Percentiles rank a stretch among this genome's conserved stretches.
phyloP scores from a whole-genome alignment of 768 basidiomycete genomes.

The Cytidiella melzeri region DNA sequence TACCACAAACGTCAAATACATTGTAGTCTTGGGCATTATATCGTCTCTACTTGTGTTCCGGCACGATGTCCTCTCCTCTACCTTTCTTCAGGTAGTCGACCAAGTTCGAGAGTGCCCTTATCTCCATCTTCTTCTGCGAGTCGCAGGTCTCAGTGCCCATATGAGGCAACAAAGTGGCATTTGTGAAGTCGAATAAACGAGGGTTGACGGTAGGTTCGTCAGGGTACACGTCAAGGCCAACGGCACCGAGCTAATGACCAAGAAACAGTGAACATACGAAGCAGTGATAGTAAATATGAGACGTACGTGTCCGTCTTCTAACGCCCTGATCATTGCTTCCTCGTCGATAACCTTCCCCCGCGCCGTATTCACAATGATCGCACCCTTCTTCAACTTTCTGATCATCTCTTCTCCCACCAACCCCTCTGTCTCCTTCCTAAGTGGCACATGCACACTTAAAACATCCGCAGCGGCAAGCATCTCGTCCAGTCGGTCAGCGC shows the following conservation, averaged over 20 bases:
- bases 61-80: constrained; percentile 58
- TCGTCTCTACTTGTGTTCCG: constrained; percentile 34
- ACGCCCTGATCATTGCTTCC: constrained; percentile 74
- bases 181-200: constrained; percentile 67
- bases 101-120: constrained; percentile 74
- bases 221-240: constrained; percentile 82
- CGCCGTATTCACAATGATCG: constrained; percentile 80
- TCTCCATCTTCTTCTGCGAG: constrained; percentile 75
- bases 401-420: constrained; percentile 74
- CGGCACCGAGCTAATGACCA: constrained; percentile 55
- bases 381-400: constrained; percentile 66
- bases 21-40: not conserved
- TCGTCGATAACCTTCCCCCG: constrained; percentile 87
- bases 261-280: constrained; percentile 7
- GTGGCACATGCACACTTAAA: constrained; percentile 81
- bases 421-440: constrained; percentile 65
- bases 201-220: constrained; percentile 80
- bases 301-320: constrained; percentile 84
- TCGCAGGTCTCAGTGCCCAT: constrained; percentile 88
- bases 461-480: constrained; percentile 73
- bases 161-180: constrained; percentile 82
- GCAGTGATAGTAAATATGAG: not conserved
- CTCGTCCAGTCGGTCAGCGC: constrained; percentile 46
- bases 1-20: no score
- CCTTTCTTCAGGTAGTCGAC: constrained; percentile 61